Evolutionary conservation across 371 early-diverging fungal genomes (phyloP).

Genomic region (Actinomucor elegans): DNA sequence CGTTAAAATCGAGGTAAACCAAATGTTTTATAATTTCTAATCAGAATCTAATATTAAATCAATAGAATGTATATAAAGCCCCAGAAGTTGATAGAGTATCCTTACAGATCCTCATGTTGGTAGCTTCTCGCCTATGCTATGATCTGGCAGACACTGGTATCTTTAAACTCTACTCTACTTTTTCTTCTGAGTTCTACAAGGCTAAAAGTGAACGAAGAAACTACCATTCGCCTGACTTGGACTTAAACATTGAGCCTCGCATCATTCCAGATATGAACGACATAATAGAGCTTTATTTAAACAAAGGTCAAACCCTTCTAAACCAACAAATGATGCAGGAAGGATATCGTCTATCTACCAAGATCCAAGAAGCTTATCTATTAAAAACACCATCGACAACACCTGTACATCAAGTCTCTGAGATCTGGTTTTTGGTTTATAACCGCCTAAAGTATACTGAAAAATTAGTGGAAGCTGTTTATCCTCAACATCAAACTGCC

Average conservation of each 20-base stretch:
- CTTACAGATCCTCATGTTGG: conserved; percentile 17
- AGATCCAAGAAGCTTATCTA: conserved; percentile 27
- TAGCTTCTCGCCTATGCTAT: conserved; percentile 52
- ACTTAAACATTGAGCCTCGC: conserved; percentile 12
- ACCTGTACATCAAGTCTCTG: conserved; percentile 16
- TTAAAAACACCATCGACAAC: neutral
- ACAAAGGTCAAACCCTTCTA: conserved; percentile 32
- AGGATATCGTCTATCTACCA: conserved; percentile 24
- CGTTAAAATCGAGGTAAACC: conserved; percentile 36
- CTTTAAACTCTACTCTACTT: conserved; percentile 36
- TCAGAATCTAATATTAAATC: neutral
- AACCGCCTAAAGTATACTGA: conserved; percentile 26
- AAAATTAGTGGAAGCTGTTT: conserved; percentile 22
- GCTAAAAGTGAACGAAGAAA: neutral
- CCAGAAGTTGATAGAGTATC: conserved; percentile 1
- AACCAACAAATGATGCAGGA: conserved; percentile 38
- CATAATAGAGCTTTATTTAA: conserved; percentile 24
- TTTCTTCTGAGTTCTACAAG: conserved; percentile 35
- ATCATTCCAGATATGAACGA: conserved; percentile 27
- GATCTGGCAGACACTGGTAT: conserved; percentile 45
- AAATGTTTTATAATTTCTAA: neutral
- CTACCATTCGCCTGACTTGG: conserved; percentile 3
- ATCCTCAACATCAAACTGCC: conserved; percentile 12
- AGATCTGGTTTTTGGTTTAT: conserved; percentile 21
- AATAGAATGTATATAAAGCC: conserved; percentile 3